Percentiles rank a stretch among this genome's conserved stretches.
These are phyloP conservation scores for Aspergillus ostianus DNA, from an alignment of 495 filamentous ascomycete genomes.

Conservation along the genomic window DNA sequence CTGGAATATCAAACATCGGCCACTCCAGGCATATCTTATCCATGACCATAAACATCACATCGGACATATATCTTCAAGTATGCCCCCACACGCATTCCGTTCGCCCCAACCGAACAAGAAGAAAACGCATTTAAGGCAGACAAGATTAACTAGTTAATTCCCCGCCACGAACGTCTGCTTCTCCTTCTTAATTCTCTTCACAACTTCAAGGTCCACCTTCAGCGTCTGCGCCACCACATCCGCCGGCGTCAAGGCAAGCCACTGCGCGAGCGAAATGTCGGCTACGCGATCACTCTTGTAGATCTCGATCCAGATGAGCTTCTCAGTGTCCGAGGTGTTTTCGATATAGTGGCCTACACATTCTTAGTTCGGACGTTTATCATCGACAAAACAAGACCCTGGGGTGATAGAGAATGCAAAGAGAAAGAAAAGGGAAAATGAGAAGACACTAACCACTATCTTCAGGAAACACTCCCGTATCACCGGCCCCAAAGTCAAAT, in stretches of 20 bases:
- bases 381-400: constrained; percentile 4
- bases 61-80: too few relatives aligned
- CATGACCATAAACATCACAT: too few relatives aligned
- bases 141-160: background rate
- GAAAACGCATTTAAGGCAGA: too few relatives aligned
- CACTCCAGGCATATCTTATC: too few relatives aligned
- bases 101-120: too few relatives aligned
- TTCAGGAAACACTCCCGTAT: constrained; percentile 65
- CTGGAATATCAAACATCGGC: too few relatives aligned
- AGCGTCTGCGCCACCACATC: constrained; percentile 58
- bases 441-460: constrained; percentile 45
- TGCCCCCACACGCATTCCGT: too few relatives aligned
- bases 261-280: constrained; percentile 62
- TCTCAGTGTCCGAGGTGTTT: constrained; percentile 59
- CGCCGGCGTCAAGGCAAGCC: constrained; percentile 61
- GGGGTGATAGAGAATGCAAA: too few relatives aligned
- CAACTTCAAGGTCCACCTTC: constrained; percentile 56
- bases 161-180: constrained; percentile 51
- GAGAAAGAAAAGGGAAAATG: background rate
- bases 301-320: constrained; percentile 64
- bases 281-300: constrained; percentile 63
- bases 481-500: constrained; percentile 62
- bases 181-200: constrained; percentile 59
- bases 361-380: too few relatives aligned
- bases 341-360: constrained; percentile 59